Percentiles rank a stretch among this genome's conserved stretches.
Conservation (phyloP, 73 alveolate species). For the Blepharisma japonicum region DNA sequence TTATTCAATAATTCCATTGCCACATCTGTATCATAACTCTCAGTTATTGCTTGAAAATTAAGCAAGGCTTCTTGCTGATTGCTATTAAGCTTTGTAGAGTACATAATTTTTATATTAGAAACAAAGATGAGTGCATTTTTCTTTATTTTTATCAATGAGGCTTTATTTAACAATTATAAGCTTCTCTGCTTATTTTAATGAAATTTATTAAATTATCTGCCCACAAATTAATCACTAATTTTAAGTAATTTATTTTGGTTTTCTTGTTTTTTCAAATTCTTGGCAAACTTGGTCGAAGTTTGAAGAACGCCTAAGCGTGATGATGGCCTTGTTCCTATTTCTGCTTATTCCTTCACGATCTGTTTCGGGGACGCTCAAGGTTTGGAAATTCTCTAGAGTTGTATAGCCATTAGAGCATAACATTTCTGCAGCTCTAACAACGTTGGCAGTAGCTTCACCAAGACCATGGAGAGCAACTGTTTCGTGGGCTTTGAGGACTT, state of each 20-base stretch:
- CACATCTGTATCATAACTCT: neutral
- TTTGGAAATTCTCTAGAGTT: neutral
- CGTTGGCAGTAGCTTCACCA: neutral
- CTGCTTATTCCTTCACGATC: neutral
- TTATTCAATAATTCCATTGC: neutral
- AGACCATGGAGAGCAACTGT: neutral
- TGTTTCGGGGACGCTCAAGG: neutral
- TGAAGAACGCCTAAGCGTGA: neutral
- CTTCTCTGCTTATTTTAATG: too few relatives aligned
- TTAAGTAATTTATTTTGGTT: too few relatives aligned
- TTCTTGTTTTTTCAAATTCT: neutral
- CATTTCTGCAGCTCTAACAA: conserved; percentile 17
- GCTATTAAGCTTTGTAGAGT: neutral
- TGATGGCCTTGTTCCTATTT: neutral
- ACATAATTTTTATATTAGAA: too few relatives aligned
- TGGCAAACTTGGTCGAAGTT: neutral
- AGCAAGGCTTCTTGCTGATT: neutral
- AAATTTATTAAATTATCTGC: too few relatives aligned
- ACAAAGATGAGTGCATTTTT: too few relatives aligned
- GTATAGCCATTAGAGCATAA: neutral
- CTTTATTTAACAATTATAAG: too few relatives aligned
- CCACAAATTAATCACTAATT: too few relatives aligned
- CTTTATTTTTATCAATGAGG: too few relatives aligned
- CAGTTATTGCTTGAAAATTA: conserved; percentile 20
- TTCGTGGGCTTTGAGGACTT: neutral